Conservation (phyloP, 2,329 filamentous ascomycete genomes). For the Aureobasidium sp. region DNA sequence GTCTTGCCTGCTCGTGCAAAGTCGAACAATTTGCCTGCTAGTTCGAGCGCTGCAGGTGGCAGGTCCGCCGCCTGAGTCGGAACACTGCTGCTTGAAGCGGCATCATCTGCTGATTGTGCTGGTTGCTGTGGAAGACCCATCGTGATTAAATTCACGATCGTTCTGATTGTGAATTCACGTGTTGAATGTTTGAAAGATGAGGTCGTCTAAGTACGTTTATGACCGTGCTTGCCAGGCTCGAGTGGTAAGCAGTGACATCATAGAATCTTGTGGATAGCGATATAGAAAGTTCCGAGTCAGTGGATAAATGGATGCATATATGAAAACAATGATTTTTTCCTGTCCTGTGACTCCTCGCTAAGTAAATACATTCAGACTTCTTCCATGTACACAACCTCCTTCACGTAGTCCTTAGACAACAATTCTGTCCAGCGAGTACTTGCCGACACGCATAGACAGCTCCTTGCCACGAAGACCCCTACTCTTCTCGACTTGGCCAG, state of each 20-base stretch:
- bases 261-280: neutral
- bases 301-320: neutral
- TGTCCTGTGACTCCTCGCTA: conserved; percentile 10
- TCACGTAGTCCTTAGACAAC: neutral
- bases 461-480: conserved; percentile 67
- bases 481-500: conserved; percentile 51
- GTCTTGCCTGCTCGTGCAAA: conserved; percentile 53
- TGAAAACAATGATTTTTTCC: conserved; percentile 6
- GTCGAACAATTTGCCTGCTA: conserved; percentile 59
- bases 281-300: neutral
- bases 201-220: neutral
- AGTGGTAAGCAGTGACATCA: conserved; percentile 7
- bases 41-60: conserved; percentile 56
- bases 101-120: neutral
- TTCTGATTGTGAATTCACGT: neutral
- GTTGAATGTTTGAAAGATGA: neutral
- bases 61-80: conserved; percentile 26
- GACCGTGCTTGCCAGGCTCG: neutral
- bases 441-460: conserved; percentile 68
- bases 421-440: conserved; percentile 76
- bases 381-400: neutral
- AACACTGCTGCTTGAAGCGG: neutral
- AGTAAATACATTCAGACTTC: neutral
- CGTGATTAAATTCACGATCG: neutral
- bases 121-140: conserved; percentile 12